Evolutionary conservation across 441 rosid species (phyloP), one percentile per base, ranked within the genome.

Genomic region (Populus trichocarpa): DNA sequence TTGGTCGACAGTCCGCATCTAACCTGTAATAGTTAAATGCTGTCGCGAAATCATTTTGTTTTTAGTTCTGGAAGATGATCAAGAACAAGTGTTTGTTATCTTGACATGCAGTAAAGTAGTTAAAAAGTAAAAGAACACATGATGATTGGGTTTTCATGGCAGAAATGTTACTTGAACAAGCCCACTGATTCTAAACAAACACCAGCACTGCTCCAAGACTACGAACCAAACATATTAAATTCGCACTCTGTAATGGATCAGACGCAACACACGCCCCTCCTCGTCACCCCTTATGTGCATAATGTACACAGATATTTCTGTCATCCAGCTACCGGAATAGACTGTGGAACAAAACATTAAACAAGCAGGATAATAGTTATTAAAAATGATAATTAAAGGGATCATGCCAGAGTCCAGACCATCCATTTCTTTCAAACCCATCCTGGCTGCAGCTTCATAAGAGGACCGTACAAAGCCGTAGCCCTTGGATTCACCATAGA

Each of bases 401-500:
- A 59, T 42, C 79, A 70, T 35, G 87, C 95, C 90, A n/a, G n/a
- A n/a, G n/a, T n/a, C n/a, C n/a, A 80, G 80, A 65, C 89, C 88
- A 64, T 90, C 82, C 92, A 92, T 89, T 73, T 86, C 88, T 72
- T 82, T 86, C 30, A 89, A 83, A 71, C 93, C 98, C 67, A 4
- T 25, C 16, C 75, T 74, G 68, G 92, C 96, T 13, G 92, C 87
- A 78, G 80, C 86, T 78, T 88, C 89, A 35, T 89, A 84, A 75
- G 81, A 38, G 30, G 88, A 88, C 12, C 66, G 69, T 70, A 93
- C 94, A 87, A 93, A 92, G 8, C 94, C 94, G 53, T 89, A 92
- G 6, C 97, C 92, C 84, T 85, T 86, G 8, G 98, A 93, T 82
- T 89, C 83, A 57, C 95, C 93, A 46, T 80, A 88, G 81, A 81